Base-by-base conservation (phyloP, 1,284 basidiomycete genomes). In the Amylostereum chailletii region DNA sequence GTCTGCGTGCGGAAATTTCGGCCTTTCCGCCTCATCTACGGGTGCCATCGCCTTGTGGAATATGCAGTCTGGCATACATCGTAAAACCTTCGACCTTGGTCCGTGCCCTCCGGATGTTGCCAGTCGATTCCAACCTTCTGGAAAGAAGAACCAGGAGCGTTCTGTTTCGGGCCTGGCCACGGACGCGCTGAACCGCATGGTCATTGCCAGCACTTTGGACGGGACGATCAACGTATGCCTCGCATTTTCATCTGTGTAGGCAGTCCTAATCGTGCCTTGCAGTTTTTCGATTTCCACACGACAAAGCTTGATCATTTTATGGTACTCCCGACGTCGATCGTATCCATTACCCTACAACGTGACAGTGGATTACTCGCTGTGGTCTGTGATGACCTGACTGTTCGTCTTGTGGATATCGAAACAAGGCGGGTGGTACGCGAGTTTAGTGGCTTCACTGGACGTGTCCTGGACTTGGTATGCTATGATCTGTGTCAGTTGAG, bases 201-300 rank as follows among this genome's bases (percentile, higher is more conserved):
- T 96, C 5, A 78, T 98, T 46, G 91, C 87, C 5, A 82, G 83
- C 53, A 97, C 94, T 0, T 70, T 90, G 42, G 91, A 94, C 64
- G 96, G 95, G 37, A 88, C 83, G 19, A 66, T 96, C 49, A 90
- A 90, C 60, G 92, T 94, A 62, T 56, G 10, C 26, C 55, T 45
- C 30, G 29, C n/a, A 26, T 31, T 29, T 46, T 11, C 30, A 45
- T 31, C 30, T 19, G 46, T 6, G n/a, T 29, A 5, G 11, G 2
- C 30, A 7, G 34, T 9, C 42, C 43, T 41, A 11, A 39, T 4
- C 3, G 30, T 40, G 59, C 32, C 41, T 39, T 49, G 27, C 54
- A 96, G 90, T 97, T 97, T 72, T 99, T 97, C 61, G 90, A 99
- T 67, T 99, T 99, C 66, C 86, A 94, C 62, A 84, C 86, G 0